Percentiles rank a stretch among this genome's conserved stretches.
These are phyloP conservation scores for Phytophthora idaei DNA, from an alignment of 352 stramenopile genomes.

Conservation along the genomic window DNA sequence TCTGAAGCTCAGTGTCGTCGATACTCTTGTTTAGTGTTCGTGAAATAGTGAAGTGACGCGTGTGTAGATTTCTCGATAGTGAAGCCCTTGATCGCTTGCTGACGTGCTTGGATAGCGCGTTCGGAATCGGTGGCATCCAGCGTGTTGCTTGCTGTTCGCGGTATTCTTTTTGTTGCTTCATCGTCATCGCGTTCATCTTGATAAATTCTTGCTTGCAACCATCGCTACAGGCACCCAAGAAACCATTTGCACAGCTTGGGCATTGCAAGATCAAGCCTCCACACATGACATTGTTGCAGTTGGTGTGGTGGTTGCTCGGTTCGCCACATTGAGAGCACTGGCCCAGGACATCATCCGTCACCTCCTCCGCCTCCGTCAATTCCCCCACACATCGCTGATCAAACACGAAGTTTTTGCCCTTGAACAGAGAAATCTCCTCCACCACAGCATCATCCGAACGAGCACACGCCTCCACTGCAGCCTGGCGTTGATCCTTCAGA, in stretches of 20 bases:
- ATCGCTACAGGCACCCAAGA: slow-evolving; percentile 49
- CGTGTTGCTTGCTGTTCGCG: slow-evolving; percentile 50
- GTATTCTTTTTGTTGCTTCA: slow-evolving; percentile 49
- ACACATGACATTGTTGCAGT: slow-evolving; percentile 68
- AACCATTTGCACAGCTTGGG: slow-evolving; percentile 30
- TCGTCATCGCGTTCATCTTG: slow-evolving; percentile 54
- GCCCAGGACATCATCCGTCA: slow-evolving; percentile 65
- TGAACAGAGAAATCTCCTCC: slow-evolving; percentile 35
- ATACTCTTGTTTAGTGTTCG: slow-evolving; percentile 37
- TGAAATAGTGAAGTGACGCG: slow-evolving; percentile 33
- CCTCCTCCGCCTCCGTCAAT: slow-evolving; percentile 40
- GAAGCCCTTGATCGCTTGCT: slow-evolving; percentile 31
- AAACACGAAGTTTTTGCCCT: slow-evolving; percentile 78
- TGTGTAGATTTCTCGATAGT: slow-evolving; percentile 28
- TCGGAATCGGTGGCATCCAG: slow-evolving; percentile 56
- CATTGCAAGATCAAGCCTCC: slow-evolving; percentile 67
- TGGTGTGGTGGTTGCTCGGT: slow-evolving; percentile 48
- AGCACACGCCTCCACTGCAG: slow-evolving; percentile 5
- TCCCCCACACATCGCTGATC: slow-evolving; percentile 66
- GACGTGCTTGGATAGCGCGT: slow-evolving; percentile 27
- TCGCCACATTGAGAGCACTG: slow-evolving; percentile 62
- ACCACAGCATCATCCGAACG: background rate
- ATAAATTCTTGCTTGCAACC: slow-evolving; percentile 53
- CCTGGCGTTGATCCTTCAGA: slow-evolving; percentile 41
- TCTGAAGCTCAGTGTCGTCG: slow-evolving; percentile 29